phyloP scores from a whole-genome alignment of 2,329 filamentous ascomycete genomes.

The Aspergillus hiratsukae region DNA sequence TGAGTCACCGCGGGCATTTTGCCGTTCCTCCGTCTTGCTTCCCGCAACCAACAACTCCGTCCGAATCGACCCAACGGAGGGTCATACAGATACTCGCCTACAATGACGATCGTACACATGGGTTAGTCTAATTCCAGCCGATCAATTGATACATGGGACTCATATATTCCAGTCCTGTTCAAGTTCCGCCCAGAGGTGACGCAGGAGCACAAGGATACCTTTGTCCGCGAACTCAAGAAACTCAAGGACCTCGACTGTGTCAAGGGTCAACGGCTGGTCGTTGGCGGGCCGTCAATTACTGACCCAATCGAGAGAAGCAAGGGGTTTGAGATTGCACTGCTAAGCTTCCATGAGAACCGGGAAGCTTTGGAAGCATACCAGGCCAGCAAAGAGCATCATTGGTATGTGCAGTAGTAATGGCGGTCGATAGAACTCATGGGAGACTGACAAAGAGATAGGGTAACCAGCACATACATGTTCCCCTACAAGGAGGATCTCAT shows the following conservation, averaged over 20 bases:
- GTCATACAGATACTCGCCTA: background rate
- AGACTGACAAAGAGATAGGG: slow-evolving; percentile 29
- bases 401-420: slow-evolving; percentile 25
- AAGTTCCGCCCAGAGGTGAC: slow-evolving; percentile 45
- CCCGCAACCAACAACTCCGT: background rate
- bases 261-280: slow-evolving; percentile 45
- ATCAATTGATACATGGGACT: background rate
- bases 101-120: background rate
- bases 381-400: slow-evolving; percentile 49
- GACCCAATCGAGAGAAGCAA: slow-evolving; percentile 51
- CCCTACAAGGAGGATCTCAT: slow-evolving; percentile 52
- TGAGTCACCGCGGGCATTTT: background rate
- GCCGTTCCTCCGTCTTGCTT: no score
- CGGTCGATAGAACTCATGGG: no score
- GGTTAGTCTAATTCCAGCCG: background rate
- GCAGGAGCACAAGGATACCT: slow-evolving; percentile 41
- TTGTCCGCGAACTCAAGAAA: slow-evolving; percentile 46
- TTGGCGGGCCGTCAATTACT: slow-evolving; percentile 52
- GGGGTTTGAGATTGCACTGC: slow-evolving; percentile 48
- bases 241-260: slow-evolving; percentile 49
- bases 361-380: slow-evolving; percentile 50
- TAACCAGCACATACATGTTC: slow-evolving; percentile 49
- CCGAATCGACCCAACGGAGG: background rate
- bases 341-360: slow-evolving; percentile 49
- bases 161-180: slow-evolving; percentile 36